Evolutionary conservation across 2,329 filamentous ascomycete species (phyloP).

Genomic region (Botryotinia calthae): DNA sequence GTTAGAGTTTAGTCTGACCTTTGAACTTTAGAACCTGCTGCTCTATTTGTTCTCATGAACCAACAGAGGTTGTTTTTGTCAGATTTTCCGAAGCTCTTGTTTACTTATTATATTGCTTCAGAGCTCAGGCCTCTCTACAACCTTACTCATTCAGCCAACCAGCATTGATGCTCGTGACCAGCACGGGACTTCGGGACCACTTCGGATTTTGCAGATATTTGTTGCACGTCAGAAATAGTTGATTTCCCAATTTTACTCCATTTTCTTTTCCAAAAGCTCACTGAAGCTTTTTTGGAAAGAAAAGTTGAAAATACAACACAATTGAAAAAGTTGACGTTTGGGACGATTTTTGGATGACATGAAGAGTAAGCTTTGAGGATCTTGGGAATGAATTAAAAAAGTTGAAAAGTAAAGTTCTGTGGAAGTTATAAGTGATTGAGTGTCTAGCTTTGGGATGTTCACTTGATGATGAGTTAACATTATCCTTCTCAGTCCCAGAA

Average conservation of each 20-base stretch:
- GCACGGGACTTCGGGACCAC: neutral
- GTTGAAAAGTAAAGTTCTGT: neutral
- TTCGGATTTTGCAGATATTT: neutral
- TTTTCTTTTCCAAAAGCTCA: neutral
- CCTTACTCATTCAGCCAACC: neutral
- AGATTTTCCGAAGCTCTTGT: neutral
- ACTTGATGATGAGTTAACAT: neutral
- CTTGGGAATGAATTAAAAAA: fast-evolving
- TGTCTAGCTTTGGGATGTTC: neutral
- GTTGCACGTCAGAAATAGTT: neutral
- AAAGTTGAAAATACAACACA: neutral
- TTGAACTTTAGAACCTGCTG: neutral
- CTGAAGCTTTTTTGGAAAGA: neutral
- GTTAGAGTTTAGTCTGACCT: too few relatives aligned
- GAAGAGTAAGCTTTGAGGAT: neutral
- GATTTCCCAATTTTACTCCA: neutral
- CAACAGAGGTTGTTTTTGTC: neutral
- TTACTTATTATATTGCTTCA: too few relatives aligned
- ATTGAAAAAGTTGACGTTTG: neutral
- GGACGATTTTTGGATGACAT: too few relatives aligned
- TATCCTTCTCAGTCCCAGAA: neutral
- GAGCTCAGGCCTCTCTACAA: neutral
- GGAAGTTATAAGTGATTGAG: neutral
- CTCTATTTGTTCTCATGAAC: neutral
- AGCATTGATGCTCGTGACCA: neutral